phyloP scores from a whole-genome alignment of 164 flowering plant species.

The Amborella trichopoda region DNA sequence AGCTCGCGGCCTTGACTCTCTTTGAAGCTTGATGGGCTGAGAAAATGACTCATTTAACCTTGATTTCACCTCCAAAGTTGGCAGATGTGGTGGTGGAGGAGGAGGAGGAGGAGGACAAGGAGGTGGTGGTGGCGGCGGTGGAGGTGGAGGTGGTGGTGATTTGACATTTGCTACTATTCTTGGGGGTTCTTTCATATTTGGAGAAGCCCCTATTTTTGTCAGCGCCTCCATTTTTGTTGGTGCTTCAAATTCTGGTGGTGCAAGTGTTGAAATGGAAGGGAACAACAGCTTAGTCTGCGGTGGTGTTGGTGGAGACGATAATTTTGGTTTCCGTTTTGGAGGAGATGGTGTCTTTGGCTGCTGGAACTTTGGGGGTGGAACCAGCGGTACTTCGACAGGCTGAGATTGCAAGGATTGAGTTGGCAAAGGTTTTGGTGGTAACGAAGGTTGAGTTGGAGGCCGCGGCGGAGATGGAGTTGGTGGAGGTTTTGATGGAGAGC shows the following conservation, averaged over 20 bases:
- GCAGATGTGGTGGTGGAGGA: constrained; percentile 23
- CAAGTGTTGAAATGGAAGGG: constrained; percentile 17
- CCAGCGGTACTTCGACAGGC: background rate
- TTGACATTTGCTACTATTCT: background rate
- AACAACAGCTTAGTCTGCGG: constrained; percentile 40
- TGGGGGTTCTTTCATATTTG: background rate
- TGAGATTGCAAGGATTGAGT: too few species aligned
- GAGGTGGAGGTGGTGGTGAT: constrained; percentile 19
- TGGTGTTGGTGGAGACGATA: constrained; percentile 48
- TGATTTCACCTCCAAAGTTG: constrained; percentile 11
- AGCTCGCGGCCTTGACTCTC: constrained; percentile 13
- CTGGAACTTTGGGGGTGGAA: constrained; percentile 7
- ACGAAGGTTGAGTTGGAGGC: constrained; percentile 8
- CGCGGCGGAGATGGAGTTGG: background rate
- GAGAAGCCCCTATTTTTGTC: constrained; percentile 10
- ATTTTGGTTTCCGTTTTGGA: constrained; percentile 32
- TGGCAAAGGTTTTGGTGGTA: too few species aligned
- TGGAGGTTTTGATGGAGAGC: background rate
- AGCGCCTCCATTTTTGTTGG: too few species aligned
- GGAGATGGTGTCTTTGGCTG: constrained; percentile 13
- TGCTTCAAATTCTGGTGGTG: too few species aligned
- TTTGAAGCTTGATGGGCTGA: constrained; percentile 11
- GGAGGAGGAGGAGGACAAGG: constrained; percentile 34
- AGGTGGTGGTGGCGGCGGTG: constrained; percentile 38
- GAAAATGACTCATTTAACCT: constrained; percentile 11